Evolutionary conservation across 257 asterid genomes (phyloP).

Genomic region (Eucommia ulmoides): DNA sequence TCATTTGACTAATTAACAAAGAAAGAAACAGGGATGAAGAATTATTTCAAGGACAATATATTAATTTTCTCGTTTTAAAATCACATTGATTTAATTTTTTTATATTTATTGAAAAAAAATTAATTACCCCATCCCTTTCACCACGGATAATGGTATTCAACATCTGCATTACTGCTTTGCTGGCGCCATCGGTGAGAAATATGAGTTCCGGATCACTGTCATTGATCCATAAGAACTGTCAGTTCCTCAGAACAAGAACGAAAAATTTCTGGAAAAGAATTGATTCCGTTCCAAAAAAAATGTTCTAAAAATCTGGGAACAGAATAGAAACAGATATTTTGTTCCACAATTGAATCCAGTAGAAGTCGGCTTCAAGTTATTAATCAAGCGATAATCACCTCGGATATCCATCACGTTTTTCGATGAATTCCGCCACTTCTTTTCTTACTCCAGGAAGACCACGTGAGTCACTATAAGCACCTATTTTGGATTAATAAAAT

Average conservation of each 20-base stretch:
- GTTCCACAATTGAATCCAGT: too few species aligned
- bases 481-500: too few species aligned
- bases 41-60: too few species aligned
- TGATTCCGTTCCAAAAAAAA: too few species aligned
- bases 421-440: conserved; percentile 90
- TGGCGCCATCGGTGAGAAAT: conserved; percentile 95
- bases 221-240: conserved; percentile 6
- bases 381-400: conserved; percentile 41
- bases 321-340: too few species aligned
- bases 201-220: conserved; percentile 95
- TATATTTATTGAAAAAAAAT: conserved; percentile 4
- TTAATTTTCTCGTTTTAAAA: too few species aligned
- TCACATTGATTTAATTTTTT: too few species aligned
- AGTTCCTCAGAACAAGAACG: too few species aligned
- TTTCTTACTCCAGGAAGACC: conserved; percentile 92
- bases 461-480: conserved; percentile 98
- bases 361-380: too few species aligned
- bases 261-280: too few species aligned
- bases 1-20: background rate
- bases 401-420: conserved; percentile 98
- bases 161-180: conserved; percentile 98
- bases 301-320: too few species aligned
- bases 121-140: conserved; percentile 63
- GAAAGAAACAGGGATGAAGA: too few species aligned
- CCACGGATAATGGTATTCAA: conserved; percentile 57